Evolutionary conservation across 2,329 filamentous ascomycete genomes (phyloP), one percentile per base, ranked within the genome.

Genomic region (Chaetoscypha palmicola): DNA sequence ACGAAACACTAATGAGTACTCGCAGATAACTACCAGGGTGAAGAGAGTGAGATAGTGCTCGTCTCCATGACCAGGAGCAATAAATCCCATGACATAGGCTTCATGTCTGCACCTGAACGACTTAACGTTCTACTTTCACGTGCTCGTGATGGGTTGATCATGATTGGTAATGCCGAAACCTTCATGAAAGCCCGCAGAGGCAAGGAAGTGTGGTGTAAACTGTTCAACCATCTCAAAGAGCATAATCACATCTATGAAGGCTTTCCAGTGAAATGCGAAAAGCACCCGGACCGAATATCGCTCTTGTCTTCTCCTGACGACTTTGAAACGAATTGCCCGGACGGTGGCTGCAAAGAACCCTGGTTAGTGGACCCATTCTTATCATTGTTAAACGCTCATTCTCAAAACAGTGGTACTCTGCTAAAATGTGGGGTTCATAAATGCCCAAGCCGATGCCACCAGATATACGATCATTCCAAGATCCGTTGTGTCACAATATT

Each of bases 101-200:
- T 28, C 24, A 28, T 28, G 24, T 7, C 24, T 12, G 12, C 24
- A 12, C 24, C 24, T 28, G 24, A 28, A 28, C 7, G 7, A 12
- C 59, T 88, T 0, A 87, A 87, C 14, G 84, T 89, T 0, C 62
- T 89, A 1, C 61, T 86, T 1, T 83, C 83, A 0, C 68, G 85
- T 46, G 83, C 84, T 0, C 70, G 81, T 1, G 66, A 83, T 42
- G 74, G 68, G 0, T 59, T 89, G 11, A 73, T 87, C n/a, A 67
- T 90, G 51, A 74, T 88, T 33, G 82, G 84, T 0, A 86, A 86
- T 55, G 71, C 77, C 43, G 63, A 74, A 0, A 89, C 84, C n/a
- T 88, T 87, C 51, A 69, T 76, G 54, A 64, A 67, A 2, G 76
- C 72, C 50, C 68, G 68, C 20, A 81, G 79, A 55, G 79, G 79